Evolutionary conservation across 495 filamentous ascomycete genomes (phyloP), one percentile per base, ranked within the genome.

Genomic region (Ramalina intermedia): DNA sequence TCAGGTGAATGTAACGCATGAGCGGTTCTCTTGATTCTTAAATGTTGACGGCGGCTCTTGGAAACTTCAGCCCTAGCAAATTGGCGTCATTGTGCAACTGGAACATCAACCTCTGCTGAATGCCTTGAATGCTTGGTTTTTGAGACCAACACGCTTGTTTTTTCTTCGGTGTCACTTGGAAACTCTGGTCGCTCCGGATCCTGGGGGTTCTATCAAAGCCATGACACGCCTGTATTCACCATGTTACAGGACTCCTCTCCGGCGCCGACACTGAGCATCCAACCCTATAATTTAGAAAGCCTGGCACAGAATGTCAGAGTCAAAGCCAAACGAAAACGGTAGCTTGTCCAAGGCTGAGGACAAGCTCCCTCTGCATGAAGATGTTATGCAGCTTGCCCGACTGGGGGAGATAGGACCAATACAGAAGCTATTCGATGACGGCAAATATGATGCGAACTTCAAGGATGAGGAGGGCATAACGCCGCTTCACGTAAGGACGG

Each of bases 311-410:
- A 42, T 27, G 45, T 40, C 26, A 39, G 33, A 44, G 17, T 29
- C 13, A 14, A 33, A 23, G 33, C 29, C 20, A 6, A 43, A 38
- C 23, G 48, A 57, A 23, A 23, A 23, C 12, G 26, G 38, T 37
- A 23, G 26, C 29, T 16, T 17, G 18, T 16, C n/a, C 5, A 37
- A 47, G 26, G 18, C 17, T 33, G 67, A 66, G 55, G 63, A 64
- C 16, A 68, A 65, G 40, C 66, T 80, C 29, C 76, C 80, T 4
- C 44, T 82, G 1, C 84, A 85, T 47, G 76, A 87, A 48, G 91
- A 96, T 69, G 81, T 98, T 46, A 94, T 98, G 87, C 90, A 96
- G 66, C 74, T 96, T 58, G 86, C 91, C 35, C 76, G 90, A 44
- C 61, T 91, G 50, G 91, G 91, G 26, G 90, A 98, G 58, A 75